Evolutionary conservation across 1,139 yeast species (phyloP), one percentile per base, ranked within the genome.

Genomic region (Yarrowia galli): DNA sequence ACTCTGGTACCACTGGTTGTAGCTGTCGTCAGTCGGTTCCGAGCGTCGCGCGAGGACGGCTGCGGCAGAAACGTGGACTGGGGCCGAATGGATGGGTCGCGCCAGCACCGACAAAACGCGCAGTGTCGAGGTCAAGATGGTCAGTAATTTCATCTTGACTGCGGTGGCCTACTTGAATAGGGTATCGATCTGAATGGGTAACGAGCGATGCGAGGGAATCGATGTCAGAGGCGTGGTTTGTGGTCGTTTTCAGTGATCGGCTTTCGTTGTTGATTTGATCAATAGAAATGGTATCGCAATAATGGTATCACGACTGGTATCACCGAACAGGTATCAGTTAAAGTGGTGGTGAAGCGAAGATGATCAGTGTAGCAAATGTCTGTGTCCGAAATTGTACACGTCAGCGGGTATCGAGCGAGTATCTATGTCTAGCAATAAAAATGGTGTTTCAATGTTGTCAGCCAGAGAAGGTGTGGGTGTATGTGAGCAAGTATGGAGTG

Each of bases 1-100:
- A 18, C 51, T 58, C 51, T 58, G 64, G 42, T 58, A 58, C 64
- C 64, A 58, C 51, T 43, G 51, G 64, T 58, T 43, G 51, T 58
- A 58, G 64, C 16, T 43, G 16, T 58, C 64, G 40, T 43, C 64
- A 1, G 23, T 12, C 1, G 46, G 3, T 40, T 54, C 61, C 23
- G 61, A 54, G 36, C 61, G 61, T 12, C 61, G 61, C n/a, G 46
- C 13, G 6, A 54, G 36, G n/a, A 23, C 12, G 3, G 60, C n/a
- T 10, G 42, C 25, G 7, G 60, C 15, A 15, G 42, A 10, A 15
- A 20, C 45, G 13, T 22, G n/a, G 10, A 36, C 32, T 5, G 60
- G 60, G 22, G 60, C 9, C 15, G 43, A 22, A 16, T 53, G 12
- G 60, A 53, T 36, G 32, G 60, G 60, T 10, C 60, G 32, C 0